Percentiles rank a stretch among this genome's conserved stretches.
Evolutionary conservation across 139 green algal species (phyloP).

Genomic region (Chlorella sp.): DNA sequence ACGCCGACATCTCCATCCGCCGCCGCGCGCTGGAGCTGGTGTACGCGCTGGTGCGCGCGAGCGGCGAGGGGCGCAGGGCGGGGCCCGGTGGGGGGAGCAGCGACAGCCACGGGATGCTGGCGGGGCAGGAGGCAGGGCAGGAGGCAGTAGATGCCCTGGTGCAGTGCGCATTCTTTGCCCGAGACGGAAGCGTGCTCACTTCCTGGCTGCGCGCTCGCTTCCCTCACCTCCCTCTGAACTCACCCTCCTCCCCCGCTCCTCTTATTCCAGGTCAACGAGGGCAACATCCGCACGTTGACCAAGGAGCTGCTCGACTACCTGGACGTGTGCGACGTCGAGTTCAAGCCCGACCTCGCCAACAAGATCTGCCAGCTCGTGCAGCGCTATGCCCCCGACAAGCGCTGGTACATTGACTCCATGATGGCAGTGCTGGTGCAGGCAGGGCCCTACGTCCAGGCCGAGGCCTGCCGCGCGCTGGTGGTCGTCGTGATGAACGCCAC

Average conservation of each 20-base stretch:
- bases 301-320: conserved; percentile 98
- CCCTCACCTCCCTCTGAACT: too few species aligned
- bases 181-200: too few species aligned
- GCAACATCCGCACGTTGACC: conserved; percentile 79
- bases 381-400: conserved; percentile 85
- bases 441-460: conserved; percentile 83
- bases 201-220: too few species aligned
- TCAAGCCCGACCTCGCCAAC: conserved; percentile 94
- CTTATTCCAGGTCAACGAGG: conserved; percentile 72
- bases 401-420: conserved; percentile 93
- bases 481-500: conserved; percentile 86
- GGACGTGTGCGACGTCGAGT: conserved; percentile 84
- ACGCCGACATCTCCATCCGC: conserved; percentile 64
- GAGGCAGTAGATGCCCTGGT: too few species aligned
- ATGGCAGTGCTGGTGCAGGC: conserved; percentile 76
- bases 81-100: too few species aligned
- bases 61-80: too few species aligned
- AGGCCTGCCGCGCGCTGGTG: conserved; percentile 78
- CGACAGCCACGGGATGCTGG: too few species aligned
- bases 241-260: too few species aligned
- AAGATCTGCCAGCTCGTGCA: conserved; percentile 92
- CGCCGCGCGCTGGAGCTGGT: conserved; percentile 93
- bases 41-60: conserved; percentile 74
- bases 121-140: too few species aligned
- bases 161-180: too few species aligned